Conservation (phyloP, 768 basidiomycete genomes). For the Boletus vermiculosoides region DNA sequence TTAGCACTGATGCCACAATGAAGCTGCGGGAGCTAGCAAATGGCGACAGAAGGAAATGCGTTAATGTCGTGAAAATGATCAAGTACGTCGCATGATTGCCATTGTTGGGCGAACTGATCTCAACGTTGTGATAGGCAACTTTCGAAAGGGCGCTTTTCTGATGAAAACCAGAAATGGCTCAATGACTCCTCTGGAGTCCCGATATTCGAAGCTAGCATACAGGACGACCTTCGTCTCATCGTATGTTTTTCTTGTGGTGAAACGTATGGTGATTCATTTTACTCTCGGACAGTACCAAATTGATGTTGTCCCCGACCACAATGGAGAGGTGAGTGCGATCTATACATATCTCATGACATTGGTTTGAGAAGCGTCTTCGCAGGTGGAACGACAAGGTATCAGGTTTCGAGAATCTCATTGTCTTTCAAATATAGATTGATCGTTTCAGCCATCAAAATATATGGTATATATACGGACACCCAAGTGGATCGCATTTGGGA, state of each 20-base stretch:
- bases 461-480: constrained; percentile 50
- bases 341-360: not conserved
- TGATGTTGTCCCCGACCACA: constrained; percentile 43
- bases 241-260: constrained; percentile 30
- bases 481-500: constrained; percentile 51
- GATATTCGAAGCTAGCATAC: constrained; percentile 70
- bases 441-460: constrained; percentile 44
- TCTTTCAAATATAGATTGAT: not conserved
- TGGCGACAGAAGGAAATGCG: constrained; percentile 46
- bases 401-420: not conserved
- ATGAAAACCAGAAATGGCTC: constrained; percentile 63
- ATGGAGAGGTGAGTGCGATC: constrained; percentile 22
- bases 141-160: constrained; percentile 67
- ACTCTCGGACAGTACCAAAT: constrained; percentile 44
- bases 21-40: constrained; percentile 48
- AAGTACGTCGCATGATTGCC: constrained; percentile 39
- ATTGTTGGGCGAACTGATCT: not conserved
- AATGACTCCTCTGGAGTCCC: constrained; percentile 49
- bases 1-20: constrained; percentile 48
- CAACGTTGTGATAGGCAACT: constrained; percentile 48
- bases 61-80: constrained; percentile 65
- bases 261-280: not conserved
- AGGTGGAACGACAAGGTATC: constrained; percentile 43
- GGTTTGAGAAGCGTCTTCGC: constrained; percentile 7
- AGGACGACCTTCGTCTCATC: constrained; percentile 47